Base-by-base conservation (phyloP, 2,329 filamentous ascomycete genomes). In the Pseudogymnoascus sp. region DNA sequence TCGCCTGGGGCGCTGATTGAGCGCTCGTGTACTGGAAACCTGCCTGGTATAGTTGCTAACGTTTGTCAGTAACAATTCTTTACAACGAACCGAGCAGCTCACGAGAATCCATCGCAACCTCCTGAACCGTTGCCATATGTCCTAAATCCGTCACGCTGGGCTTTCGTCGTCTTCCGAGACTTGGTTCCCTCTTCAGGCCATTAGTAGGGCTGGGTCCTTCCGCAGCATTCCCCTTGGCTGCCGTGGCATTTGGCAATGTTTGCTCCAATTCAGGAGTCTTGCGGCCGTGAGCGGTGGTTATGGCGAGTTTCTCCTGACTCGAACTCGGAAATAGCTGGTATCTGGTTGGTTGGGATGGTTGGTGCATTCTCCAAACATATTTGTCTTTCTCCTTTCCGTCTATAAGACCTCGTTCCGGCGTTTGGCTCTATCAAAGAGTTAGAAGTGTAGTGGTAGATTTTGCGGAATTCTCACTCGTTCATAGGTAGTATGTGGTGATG, bases 31-130 rank as follows among this genome's bases (percentile, higher is more conserved):
- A 87, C 73, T 35, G 85, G 79, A 63, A 84, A 85, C 5, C 84
- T 80, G 42, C 85, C 85, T 35, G 86, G 86, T 67, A 89, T 87
- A 28, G 86, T 88, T 66, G 86, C 85, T 88, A 67, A 12, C 21
- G 33, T 44, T 44, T 47, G 7, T 60, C 64, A 28, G 64, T 62
- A 63, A 61, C 63, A 31, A 64, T 61, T 65, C 62, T 64, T 63
- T 59, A 28, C 23, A 59, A 56, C 6, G 16, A 47, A 21, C 5
- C 6, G 38, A 44, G 23, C n/a, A 10, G 71, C 86, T 77, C 78
- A 89, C 86, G 86, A 69, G 86, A 89, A 74, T 89, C 86, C 84
- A 89, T 88, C 61, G 84, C 73, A 59, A 81, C 75, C 70, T 88
- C 86, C 66, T 88, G 84, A 12, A 88, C 85, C 1, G 85, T 88